A percentile compares a stretch with the other conserved stretches of the same genome.
phyloP scores from a whole-genome alignment of 1,284 basidiomycete genomes.

The Flammula alnicola region DNA sequence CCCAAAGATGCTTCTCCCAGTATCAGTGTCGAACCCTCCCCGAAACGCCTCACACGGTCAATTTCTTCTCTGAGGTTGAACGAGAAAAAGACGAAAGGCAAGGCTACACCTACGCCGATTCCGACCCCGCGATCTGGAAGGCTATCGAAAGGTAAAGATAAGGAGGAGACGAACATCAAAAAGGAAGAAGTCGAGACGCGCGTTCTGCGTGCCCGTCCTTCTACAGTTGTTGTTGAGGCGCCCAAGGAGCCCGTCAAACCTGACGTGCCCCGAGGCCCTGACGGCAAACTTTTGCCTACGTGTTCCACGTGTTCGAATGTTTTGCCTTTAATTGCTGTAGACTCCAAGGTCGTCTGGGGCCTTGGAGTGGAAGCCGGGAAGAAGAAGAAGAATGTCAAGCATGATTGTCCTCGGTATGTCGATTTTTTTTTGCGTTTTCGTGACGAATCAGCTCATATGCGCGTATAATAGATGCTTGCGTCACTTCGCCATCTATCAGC shows the following conservation, averaged over 20 bases:
- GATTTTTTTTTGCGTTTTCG: slow-evolving; percentile 15
- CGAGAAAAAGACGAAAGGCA: slow-evolving; percentile 32
- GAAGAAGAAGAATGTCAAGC: slow-evolving; percentile 52
- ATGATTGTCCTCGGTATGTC: slow-evolving; percentile 73
- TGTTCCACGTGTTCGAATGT: slow-evolving; percentile 71
- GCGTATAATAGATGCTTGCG: slow-evolving; percentile 64
- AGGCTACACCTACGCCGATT: slow-evolving; percentile 29
- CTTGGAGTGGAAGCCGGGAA: slow-evolving; percentile 53
- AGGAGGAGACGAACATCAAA: slow-evolving; percentile 47
- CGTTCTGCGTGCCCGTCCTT: slow-evolving; percentile 51
- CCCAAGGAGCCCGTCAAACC: slow-evolving; percentile 40
- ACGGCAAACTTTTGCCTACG: slow-evolving; percentile 62
- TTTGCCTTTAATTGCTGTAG: slow-evolving; percentile 73
- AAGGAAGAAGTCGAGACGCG: slow-evolving; percentile 56
- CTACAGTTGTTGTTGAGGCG: slow-evolving; percentile 38
- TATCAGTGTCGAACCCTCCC: slow-evolving; percentile 16
- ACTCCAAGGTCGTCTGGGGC: slow-evolving; percentile 75
- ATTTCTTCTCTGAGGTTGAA: slow-evolving; percentile 24
- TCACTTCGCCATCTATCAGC: slow-evolving; percentile 73
- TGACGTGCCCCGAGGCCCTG: slow-evolving; percentile 50
- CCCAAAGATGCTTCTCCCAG: slow-evolving; percentile 9
- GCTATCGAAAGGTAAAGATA: slow-evolving; percentile 25
- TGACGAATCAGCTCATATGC: slow-evolving; percentile 2
- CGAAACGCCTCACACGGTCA: slow-evolving; percentile 24
- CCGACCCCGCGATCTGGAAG: slow-evolving; percentile 21